A percentile compares a stretch with the other conserved stretches of the same genome.
Evolutionary conservation across 164 flowering plant species (phyloP).

Genomic region (Amborella trichopoda): DNA sequence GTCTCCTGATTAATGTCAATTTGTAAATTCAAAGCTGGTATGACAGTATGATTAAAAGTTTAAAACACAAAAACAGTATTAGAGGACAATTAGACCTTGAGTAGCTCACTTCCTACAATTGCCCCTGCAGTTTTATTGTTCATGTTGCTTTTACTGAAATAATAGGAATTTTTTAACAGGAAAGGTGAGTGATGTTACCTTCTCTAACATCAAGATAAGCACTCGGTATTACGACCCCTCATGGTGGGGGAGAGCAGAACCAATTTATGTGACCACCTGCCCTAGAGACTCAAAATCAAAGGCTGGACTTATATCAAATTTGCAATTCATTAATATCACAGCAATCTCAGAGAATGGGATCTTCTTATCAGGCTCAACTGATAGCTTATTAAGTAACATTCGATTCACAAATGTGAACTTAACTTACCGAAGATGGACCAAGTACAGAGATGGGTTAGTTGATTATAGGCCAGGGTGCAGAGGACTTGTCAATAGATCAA

Average conservation of each 20-base stretch:
- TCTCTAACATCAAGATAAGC: constrained; percentile 82
- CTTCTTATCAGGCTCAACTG: constrained; percentile 64
- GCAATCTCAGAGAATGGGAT: constrained; percentile 77
- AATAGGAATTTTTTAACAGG: constrained; percentile 28
- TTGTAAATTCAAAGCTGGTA: not conserved
- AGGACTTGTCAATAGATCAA: constrained; percentile 74
- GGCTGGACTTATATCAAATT: constrained; percentile 59
- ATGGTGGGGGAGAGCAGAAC: constrained; percentile 99
- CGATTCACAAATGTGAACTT: constrained; percentile 52
- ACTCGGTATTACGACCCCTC: constrained; percentile 89
- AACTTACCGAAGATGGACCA: constrained; percentile 71
- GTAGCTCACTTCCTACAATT: not conserved
- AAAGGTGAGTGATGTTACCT: constrained; percentile 61
- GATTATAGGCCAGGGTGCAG: constrained; percentile 90
- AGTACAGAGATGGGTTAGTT: constrained; percentile 47
- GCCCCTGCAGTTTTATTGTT: not conserved
- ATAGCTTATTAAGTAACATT: constrained; percentile 44
- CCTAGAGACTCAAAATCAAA: constrained; percentile 40
- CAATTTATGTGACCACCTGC: constrained; percentile 83
- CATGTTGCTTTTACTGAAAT: not conserved
- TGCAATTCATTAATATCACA: constrained; percentile 59
- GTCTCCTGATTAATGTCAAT: not conserved
- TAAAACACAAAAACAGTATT: not conserved
- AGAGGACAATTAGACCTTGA: not conserved
- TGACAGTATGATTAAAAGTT: not conserved